Percentiles rank a stretch among this genome's conserved stretches.
phyloP scores from a whole-genome alignment of 129 eudicot species.

The Dittrichia graveolens region DNA sequence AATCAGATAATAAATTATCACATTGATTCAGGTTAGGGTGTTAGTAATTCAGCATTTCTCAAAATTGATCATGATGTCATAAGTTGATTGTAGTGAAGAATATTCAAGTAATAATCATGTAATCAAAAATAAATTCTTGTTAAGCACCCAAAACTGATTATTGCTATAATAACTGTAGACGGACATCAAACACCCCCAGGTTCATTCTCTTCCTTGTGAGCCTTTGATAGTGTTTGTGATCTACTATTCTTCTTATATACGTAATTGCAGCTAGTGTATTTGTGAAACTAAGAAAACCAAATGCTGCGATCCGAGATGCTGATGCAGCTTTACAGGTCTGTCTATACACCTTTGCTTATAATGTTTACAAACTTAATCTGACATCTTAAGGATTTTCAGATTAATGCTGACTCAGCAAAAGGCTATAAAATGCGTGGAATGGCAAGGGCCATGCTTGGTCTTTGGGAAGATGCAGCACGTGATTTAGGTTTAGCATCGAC shows the following conservation, averaged over 20 bases:
- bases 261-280: conserved; percentile 63
- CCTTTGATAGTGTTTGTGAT: conserved; percentile 3
- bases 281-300: conserved; percentile 70
- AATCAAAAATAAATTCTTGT: not conserved
- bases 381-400: conserved; percentile 34
- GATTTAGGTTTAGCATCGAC: conserved; percentile 78
- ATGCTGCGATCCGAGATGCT: conserved; percentile 96
- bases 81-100: not conserved
- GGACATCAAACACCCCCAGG: conserved; percentile 1
- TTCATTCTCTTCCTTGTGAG: not conserved
- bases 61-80: no score
- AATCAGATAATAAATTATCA: not conserved
- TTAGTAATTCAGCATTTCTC: no score
- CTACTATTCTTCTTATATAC: not conserved
- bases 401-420: conserved; percentile 84
- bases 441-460: conserved; percentile 85
- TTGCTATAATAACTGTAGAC: not conserved
- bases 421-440: conserved; percentile 80
- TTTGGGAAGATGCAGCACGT: conserved; percentile 85
- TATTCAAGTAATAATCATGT: not conserved
- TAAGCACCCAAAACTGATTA: not conserved
- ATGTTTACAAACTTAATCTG: not conserved
- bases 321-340: conserved; percentile 85
- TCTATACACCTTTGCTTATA: conserved; percentile 5
- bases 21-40: conserved; percentile 4